These are phyloP conservation scores for Phytophthora hibernalis DNA, from an alignment of 352 stramenopile genomes.

Conservation along the genomic window DNA sequence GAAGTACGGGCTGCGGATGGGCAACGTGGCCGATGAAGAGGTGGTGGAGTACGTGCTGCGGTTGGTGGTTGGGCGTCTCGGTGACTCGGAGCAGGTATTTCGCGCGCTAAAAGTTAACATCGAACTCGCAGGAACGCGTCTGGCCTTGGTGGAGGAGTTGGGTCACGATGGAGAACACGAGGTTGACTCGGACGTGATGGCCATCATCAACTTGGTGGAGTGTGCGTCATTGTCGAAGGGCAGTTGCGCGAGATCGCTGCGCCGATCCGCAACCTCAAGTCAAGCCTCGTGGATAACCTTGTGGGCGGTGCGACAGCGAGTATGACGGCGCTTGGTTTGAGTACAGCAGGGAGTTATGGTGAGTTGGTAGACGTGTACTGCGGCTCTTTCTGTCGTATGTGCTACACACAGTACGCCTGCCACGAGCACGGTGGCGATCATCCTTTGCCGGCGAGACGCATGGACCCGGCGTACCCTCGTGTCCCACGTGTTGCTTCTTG, in stretches of 20 bases:
- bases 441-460: constrained; percentile 42
- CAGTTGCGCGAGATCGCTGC: constrained; percentile 17
- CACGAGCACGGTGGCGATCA: constrained; percentile 89
- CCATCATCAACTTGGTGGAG: constrained; percentile 31
- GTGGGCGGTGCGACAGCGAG: constrained; percentile 19
- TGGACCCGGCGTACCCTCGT: constrained; percentile 47
- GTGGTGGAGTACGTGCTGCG: constrained; percentile 52
- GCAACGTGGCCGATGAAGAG: constrained; percentile 45
- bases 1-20: constrained; percentile 27
- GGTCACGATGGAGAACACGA: background rate
- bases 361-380: constrained; percentile 84
- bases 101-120: constrained; percentile 35
- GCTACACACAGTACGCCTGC: constrained; percentile 93
- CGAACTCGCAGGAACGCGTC: too few relatives aligned
- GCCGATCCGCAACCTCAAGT: constrained; percentile 61
- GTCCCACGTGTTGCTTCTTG: constrained; percentile 22
- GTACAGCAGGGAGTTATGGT: constrained; percentile 62
- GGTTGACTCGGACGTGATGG: constrained; percentile 13
- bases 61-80: constrained; percentile 40
- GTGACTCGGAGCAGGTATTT: constrained; percentile 29
- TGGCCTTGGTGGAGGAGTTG: constrained; percentile 29
- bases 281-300: constrained; percentile 44
- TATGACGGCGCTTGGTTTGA: constrained; percentile 46
- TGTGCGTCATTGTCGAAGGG: constrained; percentile 20
- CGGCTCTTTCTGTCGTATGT: constrained; percentile 91